Base-by-base conservation (phyloP, 2,329 filamentous ascomycete species). In the Cadophora sp. region DNA sequence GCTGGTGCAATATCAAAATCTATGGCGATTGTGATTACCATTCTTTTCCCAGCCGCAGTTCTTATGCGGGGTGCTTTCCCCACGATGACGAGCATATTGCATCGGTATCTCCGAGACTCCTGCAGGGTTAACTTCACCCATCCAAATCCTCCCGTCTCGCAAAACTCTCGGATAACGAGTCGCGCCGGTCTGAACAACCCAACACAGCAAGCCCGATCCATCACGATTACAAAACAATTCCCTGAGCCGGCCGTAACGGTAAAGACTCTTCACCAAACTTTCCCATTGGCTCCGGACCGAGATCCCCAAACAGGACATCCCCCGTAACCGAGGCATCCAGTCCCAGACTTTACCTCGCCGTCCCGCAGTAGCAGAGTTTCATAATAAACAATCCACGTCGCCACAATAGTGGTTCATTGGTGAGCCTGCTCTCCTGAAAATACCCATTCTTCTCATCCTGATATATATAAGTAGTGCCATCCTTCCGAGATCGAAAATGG, bases 401-500 rank as follows among this genome's bases (percentile, higher is more conserved):
- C 48, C 20, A 56, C 47, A 56, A 56, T 63, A 56, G 61, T 43
- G 61, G 48, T 43, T 43, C 20, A 63, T 45, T 45, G n/a, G 33
- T 43, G n/a, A 51, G 59, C 30, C 14, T 53, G 55, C 36, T 27
- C 33, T 58, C 33, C 33, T 41, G 22, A 45, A 60, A 45, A 8
- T 53, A 27, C 41, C 33, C 39, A 22, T n/a, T 24, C 14, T 18
- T 30, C 20, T 18, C 27, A 30, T 30, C 27, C 27, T 30, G 27
- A 30, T 4, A 47, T 61, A 65, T 53, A 62, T 53, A 65, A 53
- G 33, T 20, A 8, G 27, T n/a, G 45, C 30, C 13, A 0, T 27
- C 55, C 55, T 47, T 27, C 56, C 45, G 47, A n/a, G 22, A 22
- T 48, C 27, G 50, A 65, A 68, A 55, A 73, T 73, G 71, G 69